Evolutionary conservation across 1,284 basidiomycete genomes (phyloP).

Genomic region (Coniferiporia sulphurascens): DNA sequence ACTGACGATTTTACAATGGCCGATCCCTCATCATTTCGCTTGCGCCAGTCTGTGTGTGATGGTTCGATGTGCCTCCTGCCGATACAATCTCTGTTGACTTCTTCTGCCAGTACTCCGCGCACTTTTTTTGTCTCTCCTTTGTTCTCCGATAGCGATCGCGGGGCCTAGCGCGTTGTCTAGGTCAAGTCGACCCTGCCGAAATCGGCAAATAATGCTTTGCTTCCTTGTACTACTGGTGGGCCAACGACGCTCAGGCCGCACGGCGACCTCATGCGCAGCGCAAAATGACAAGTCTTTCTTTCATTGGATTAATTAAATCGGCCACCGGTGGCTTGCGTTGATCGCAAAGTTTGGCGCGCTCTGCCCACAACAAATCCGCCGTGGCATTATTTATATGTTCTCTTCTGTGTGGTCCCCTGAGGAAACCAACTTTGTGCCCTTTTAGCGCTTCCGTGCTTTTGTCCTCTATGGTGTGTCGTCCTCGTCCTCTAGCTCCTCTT

Average conservation of each 20-base stretch:
- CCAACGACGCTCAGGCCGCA: neutral
- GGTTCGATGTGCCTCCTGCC: no score
- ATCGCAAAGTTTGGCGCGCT: neutral
- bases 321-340: neutral
- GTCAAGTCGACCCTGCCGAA: neutral
- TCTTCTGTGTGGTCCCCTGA: neutral
- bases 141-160: conserved; percentile 3
- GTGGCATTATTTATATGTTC: neutral
- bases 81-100: neutral
- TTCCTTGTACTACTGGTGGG: neutral
- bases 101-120: neutral
- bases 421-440: neutral
- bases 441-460: neutral
- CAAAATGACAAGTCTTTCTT: conserved; percentile 6
- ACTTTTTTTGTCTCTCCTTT: conserved; percentile 2
- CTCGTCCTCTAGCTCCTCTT: neutral
- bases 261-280: neutral
- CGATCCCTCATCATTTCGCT: neutral
- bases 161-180: neutral
- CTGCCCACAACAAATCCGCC: neutral
- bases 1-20: neutral
- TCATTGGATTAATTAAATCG: conserved; percentile 6
- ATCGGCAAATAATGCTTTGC: neutral
- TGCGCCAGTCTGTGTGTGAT: neutral
- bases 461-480: neutral